A percentile compares a stretch with the other conserved stretches of the same genome.
Conservation (phyloP, 495 filamentous ascomycete genomes). For the Talaromyces thailandensis region DNA sequence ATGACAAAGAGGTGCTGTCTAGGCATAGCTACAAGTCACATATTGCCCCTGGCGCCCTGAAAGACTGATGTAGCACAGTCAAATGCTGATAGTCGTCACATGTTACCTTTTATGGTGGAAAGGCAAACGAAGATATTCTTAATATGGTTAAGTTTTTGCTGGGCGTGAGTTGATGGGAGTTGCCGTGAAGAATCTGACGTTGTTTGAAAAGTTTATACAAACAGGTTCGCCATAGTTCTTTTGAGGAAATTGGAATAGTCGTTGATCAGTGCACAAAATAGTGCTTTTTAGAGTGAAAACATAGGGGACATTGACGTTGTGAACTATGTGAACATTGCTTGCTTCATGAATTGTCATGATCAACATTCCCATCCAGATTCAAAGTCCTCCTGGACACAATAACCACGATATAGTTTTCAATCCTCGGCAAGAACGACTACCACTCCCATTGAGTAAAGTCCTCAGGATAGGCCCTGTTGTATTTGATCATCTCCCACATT, state of each 20-base stretch:
- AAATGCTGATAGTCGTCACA: neutral
- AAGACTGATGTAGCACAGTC: neutral
- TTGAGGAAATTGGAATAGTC: too few species aligned
- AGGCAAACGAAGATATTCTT: neutral
- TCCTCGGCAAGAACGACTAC: neutral
- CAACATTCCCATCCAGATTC: too few species aligned
- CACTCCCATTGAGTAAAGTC: neutral
- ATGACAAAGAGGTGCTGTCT: neutral
- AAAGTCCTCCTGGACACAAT: neutral
- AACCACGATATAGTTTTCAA: neutral
- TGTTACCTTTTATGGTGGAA: neutral
- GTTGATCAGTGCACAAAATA: too few species aligned
- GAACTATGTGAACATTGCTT: neutral
- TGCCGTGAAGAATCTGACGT: neutral
- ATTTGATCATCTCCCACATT: neutral
- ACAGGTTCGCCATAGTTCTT: too few species aligned
- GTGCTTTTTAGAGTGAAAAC: too few species aligned
- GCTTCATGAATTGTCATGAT: too few species aligned
- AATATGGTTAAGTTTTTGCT: neutral
- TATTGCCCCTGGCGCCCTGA: neutral
- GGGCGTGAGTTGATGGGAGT: neutral
- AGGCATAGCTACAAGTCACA: neutral
- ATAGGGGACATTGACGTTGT: neutral
- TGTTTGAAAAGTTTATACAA: too few species aligned
- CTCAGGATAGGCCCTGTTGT: neutral